Percentiles rank a stretch among this genome's conserved stretches.
Evolutionary conservation across 768 basidiomycete species (phyloP).

Genomic region (Calocera cornea): DNA sequence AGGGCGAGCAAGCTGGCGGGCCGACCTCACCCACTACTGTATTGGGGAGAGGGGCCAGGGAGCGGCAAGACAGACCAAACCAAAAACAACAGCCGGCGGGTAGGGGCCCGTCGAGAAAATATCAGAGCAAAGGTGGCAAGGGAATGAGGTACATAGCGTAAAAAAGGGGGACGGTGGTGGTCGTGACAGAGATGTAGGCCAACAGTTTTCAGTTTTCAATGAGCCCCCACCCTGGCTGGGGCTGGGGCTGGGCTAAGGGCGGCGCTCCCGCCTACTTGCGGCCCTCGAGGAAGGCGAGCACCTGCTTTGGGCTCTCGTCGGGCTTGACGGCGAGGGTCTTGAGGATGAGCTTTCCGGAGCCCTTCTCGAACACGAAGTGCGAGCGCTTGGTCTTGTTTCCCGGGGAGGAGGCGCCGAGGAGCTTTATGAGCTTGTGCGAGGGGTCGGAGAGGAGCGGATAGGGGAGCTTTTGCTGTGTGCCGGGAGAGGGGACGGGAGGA

Average conservation of each 20-base stretch:
- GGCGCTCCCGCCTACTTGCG: neutral
- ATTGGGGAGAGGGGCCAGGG: neutral
- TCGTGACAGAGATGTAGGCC: neutral
- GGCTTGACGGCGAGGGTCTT: constrained; percentile 79
- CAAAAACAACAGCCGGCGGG: neutral
- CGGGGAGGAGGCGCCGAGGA: constrained; percentile 58
- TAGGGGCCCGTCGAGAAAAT: neutral
- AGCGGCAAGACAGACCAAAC: neutral
- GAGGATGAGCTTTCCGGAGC: constrained; percentile 67
- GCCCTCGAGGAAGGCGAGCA: constrained; percentile 5
- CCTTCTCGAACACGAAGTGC: constrained; percentile 87
- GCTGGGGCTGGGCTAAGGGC: neutral
- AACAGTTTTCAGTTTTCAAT: no score
- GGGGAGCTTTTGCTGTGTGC: constrained; percentile 58
- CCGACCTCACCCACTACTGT: neutral
- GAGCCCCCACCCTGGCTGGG: no score
- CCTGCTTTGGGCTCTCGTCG: constrained; percentile 44
- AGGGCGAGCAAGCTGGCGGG: neutral
- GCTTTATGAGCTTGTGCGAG: constrained; percentile 62
- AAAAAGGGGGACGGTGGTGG: neutral
- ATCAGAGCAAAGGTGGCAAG: neutral
- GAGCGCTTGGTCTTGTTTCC: constrained; percentile 79
- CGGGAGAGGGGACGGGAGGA: neutral
- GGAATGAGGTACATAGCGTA: neutral
- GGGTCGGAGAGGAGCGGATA: constrained; percentile 84